These are phyloP conservation scores for Phytopythium sindhum DNA, from an alignment of 352 stramenopile species.

Conservation along the genomic window DNA sequence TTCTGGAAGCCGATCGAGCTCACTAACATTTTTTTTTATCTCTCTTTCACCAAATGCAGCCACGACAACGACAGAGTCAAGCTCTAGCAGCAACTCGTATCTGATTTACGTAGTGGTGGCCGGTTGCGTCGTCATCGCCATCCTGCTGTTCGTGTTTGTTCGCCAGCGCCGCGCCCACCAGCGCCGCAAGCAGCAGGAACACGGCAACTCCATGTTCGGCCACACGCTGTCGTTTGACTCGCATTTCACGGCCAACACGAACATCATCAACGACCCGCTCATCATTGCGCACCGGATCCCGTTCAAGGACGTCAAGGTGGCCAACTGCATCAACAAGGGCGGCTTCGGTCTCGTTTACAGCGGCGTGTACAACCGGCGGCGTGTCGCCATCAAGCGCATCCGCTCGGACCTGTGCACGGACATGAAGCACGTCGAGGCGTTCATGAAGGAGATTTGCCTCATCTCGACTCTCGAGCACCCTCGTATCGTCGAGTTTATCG, in stretches of 20 bases:
- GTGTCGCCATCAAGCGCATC: constrained; percentile 68
- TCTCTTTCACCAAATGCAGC: constrained; percentile 1
- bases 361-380: constrained; percentile 52
- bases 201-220: constrained; percentile 38
- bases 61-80: constrained; percentile 16
- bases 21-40: not conserved
- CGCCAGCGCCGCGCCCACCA: constrained; percentile 32
- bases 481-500: constrained; percentile 66
- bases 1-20: not conserved
- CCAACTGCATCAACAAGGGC: constrained; percentile 58
- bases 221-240: constrained; percentile 60
- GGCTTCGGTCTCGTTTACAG: constrained; percentile 63
- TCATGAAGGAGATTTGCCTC: constrained; percentile 67
- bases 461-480: constrained; percentile 56
- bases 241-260: constrained; percentile 45
- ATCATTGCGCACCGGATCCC: constrained; percentile 60
- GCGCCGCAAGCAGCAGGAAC: constrained; percentile 30
- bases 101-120: constrained; percentile 38
- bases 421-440: constrained; percentile 55
- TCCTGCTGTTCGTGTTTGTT: constrained; percentile 46
- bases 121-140: constrained; percentile 38
- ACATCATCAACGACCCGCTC: constrained; percentile 58
- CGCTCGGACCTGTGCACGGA: constrained; percentile 40
- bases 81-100: constrained; percentile 34
- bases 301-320: constrained; percentile 57